phyloP scores from a whole-genome alignment of 139 green algal species.

The Protoeuglena noctilucae region DNA sequence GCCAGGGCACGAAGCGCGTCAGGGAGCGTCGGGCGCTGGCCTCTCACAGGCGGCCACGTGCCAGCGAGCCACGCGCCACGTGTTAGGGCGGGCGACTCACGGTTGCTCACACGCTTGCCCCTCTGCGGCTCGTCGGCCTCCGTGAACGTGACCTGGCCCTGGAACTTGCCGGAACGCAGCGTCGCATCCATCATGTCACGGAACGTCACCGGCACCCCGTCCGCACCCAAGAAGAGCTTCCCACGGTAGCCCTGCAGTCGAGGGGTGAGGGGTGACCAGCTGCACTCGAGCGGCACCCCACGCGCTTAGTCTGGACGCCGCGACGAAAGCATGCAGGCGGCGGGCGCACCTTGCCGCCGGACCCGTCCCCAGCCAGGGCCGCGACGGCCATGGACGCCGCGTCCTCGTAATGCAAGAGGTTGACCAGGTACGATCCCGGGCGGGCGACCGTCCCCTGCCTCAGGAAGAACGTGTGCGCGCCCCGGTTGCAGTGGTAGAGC shows the following conservation, averaged over 20 bases:
- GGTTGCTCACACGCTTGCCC: too few relatives aligned
- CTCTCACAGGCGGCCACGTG: too few relatives aligned
- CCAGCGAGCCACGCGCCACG: too few relatives aligned
- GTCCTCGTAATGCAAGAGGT: conserved; percentile 99
- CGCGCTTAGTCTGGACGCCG: background rate
- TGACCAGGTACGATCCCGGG: conserved; percentile 58
- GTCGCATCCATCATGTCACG: conserved; percentile 40
- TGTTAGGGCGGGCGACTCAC: too few relatives aligned
- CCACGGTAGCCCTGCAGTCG: conserved; percentile 18
- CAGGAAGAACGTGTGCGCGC: background rate
- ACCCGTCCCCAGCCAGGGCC: conserved; percentile 8
- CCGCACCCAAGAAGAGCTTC: conserved; percentile 47
- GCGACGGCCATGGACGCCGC: conserved; percentile 52
- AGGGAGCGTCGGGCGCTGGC: too few relatives aligned
- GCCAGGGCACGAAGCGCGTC: too few relatives aligned
- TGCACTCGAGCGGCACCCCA: background rate
- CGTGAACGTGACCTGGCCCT: conserved; percentile 23
- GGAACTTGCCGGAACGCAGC: conserved; percentile 12
- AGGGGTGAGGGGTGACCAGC: background rate
- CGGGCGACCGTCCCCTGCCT: conserved; percentile 23
- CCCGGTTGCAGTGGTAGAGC: background rate
- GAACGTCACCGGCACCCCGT: conserved; percentile 56
- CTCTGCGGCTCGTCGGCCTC: too few relatives aligned
- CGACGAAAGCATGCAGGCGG: background rate
- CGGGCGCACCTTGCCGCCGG: background rate